Evolutionary conservation across 1,284 basidiomycete genomes (phyloP).

Genomic region (Ustilago shanxiensis): DNA sequence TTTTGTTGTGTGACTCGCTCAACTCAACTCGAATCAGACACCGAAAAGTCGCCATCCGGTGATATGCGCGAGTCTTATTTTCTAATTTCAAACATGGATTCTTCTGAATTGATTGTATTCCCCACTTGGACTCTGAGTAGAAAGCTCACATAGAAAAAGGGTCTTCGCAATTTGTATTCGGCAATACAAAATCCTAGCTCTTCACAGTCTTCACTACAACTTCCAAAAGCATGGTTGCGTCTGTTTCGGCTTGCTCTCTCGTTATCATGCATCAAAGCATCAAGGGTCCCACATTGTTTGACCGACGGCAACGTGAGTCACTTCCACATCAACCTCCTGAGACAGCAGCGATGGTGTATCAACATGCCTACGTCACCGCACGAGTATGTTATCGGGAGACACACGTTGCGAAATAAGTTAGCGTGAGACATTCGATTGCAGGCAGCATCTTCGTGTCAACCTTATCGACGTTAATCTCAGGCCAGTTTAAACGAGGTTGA

Average conservation of each 20-base stretch:
- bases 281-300: neutral
- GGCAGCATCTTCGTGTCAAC: too few species aligned
- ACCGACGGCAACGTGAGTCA: neutral
- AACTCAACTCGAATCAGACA: neutral
- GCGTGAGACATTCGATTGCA: too few species aligned
- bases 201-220: neutral
- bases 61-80: slow-evolving; percentile 4
- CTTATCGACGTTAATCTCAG: too few species aligned
- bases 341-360: too few species aligned
- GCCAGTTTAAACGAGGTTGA: too few species aligned
- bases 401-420: too few species aligned
- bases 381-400: too few species aligned
- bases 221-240: neutral
- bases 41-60: neutral
- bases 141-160: too few species aligned
- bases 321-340: too few species aligned
- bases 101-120: too few species aligned
- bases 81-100: neutral
- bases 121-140: too few species aligned
- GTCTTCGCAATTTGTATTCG: too few species aligned
- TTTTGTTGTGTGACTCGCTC: slow-evolving; percentile 24
- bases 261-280: slow-evolving; percentile 7
- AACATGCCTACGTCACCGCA: neutral
- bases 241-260: slow-evolving; percentile 5
- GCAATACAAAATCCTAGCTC: slow-evolving; percentile 3